Conservation (phyloP, 75 land plant genomes). For the Cunninghamia lanceolata region DNA sequence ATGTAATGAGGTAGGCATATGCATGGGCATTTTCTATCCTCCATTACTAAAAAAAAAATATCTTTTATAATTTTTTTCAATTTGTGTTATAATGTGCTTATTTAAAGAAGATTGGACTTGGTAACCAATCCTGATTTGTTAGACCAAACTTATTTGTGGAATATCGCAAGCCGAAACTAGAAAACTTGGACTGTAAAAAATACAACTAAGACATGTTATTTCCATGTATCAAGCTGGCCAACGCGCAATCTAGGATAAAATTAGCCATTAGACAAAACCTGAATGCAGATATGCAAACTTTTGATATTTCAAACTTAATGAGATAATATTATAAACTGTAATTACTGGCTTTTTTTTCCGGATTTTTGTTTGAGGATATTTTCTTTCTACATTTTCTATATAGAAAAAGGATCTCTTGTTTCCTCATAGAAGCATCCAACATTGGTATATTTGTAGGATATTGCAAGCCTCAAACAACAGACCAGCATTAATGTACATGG, state of each 20-base stretch:
- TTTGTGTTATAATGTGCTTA: neutral
- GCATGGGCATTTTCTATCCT: neutral
- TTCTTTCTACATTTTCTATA: neutral
- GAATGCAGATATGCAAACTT: neutral
- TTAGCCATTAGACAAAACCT: neutral
- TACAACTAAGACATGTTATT: neutral
- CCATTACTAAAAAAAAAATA: neutral
- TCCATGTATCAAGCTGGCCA: neutral
- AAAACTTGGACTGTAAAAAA: neutral
- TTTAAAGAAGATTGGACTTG: neutral
- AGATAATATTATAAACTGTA: neutral
- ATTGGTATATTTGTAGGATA: neutral
- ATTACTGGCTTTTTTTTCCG: neutral
- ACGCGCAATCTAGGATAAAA: too few species aligned
- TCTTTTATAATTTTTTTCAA: neutral
- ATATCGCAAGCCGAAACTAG: neutral
- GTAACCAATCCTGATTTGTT: neutral
- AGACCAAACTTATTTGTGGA: neutral
- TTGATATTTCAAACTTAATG: neutral
- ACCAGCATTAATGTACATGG: neutral
- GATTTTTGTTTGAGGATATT: neutral
- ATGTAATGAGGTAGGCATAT: conserved; percentile 58
- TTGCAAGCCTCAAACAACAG: neutral
- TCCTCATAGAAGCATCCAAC: neutral
- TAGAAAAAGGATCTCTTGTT: neutral